Evolutionary conservation across 1,139 yeast genomes (phyloP), one percentile per base, ranked within the genome.

Genomic region (Geotrichum cucujoidarum): DNA sequence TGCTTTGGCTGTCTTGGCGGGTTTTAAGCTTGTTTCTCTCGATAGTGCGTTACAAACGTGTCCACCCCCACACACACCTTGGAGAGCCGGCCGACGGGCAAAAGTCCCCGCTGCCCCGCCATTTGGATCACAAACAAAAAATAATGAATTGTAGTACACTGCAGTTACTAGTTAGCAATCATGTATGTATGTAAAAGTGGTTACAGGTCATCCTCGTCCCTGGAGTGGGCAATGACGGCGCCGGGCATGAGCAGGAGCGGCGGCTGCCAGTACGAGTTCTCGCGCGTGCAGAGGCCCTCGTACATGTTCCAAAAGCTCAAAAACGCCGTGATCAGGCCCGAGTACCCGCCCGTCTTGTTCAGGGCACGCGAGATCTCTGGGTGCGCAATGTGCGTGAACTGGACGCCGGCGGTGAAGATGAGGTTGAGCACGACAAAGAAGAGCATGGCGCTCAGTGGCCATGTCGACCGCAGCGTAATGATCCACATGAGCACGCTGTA

Each of bases 271-370:
- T 83, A 85, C 36, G 87, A 72, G 69, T 83, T 88, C 78, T 84
- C 60, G 67, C 52, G 69, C 56, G 77, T 84, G 45, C 92, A 86
- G 48, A 88, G 66, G 79, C 95, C 95, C 13, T 95, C 94, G 59
- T 79, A 85, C 6, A 95, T 95, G 64, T 85, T 85, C 63, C 86
- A 88, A 89, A 90, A 88, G 13, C 94, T 95, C 45, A 78, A 64
- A 58, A 84, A 77, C 1, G 95, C 86, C 32, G 90, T 81, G 33
- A 87, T 64, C 11, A 88, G 62, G 36, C 95, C 96, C 52, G 84
- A 68, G 22, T 81, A 81, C 56, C 96, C 96, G 36, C 81, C 95
- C 14, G 94, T 95, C 59, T 72, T 79, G 51, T 75, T 67, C 45
- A 71, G 63, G 34, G 73, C 66, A 56, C 60, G 60, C 8, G 66